Conservation (phyloP, 1,139 yeast genomes). For the Candida sp. region DNA sequence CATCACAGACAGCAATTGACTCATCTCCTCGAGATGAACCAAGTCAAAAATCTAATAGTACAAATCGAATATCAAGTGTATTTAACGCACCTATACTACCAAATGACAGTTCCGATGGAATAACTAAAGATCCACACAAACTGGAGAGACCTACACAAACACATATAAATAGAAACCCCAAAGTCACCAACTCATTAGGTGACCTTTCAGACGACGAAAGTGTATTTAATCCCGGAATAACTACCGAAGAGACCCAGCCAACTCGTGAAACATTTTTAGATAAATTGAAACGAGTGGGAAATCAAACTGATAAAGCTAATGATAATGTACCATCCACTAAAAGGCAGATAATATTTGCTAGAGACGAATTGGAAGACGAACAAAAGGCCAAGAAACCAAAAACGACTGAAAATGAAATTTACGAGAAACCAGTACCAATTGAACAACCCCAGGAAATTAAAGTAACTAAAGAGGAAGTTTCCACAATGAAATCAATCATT, state of each 20-base stretch:
- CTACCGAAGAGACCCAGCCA: background rate
- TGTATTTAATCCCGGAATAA: background rate
- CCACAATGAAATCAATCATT: conserved; percentile 13
- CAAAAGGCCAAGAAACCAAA: background rate
- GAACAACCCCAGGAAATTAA: background rate
- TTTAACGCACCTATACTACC: too few species aligned
- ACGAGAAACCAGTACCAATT: background rate
- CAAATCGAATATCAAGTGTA: too few species aligned
- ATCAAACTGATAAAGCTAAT: too few species aligned
- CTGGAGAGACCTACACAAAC: conserved; percentile 1
- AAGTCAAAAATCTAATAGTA: too few species aligned
- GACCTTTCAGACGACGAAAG: background rate
- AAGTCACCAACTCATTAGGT: too few species aligned
- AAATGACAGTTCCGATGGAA: too few species aligned
- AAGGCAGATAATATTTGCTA: background rate
- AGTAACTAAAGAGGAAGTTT: conserved; percentile 11
- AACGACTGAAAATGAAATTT: background rate
- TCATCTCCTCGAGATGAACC: conserved; percentile 11
- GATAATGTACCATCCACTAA: background rate
- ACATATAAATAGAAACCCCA: too few species aligned
- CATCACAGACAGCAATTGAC: background rate
- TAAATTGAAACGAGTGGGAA: background rate
- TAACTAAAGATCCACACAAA: background rate
- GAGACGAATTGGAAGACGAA: background rate
- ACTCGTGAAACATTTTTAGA: background rate